Conservation (phyloP, 371 early-diverging fungal species). For the Mucor irregularis region DNA sequence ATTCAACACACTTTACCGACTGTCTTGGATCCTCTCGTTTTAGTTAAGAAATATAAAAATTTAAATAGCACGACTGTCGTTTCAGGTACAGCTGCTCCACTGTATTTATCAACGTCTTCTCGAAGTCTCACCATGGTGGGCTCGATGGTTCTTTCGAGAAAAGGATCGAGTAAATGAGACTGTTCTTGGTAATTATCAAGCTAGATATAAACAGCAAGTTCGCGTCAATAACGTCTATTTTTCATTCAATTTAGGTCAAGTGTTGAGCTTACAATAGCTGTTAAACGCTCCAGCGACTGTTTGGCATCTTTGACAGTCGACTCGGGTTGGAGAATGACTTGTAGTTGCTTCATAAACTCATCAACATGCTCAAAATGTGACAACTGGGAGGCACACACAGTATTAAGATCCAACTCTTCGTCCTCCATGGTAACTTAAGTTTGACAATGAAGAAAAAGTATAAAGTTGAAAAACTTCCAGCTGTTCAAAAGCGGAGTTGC, state of each 20-base stretch:
- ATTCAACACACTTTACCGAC: conserved; percentile 43
- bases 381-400: conserved; percentile 22
- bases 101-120: conserved; percentile 33
- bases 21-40: conserved; percentile 91
- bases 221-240: neutral
- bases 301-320: conserved; percentile 1
- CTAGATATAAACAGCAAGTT: conserved; percentile 26
- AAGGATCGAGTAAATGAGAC: conserved; percentile 85
- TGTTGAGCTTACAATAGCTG: conserved; percentile 32
- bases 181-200: conserved; percentile 84
- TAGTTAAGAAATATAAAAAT: conserved; percentile 70
- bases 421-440: conserved; percentile 8
- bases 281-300: conserved; percentile 21
- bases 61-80: conserved; percentile 45
- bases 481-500: neutral
- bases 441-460: neutral
- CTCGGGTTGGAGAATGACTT: neutral
- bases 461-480: neutral
- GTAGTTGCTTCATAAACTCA: conserved; percentile 12
- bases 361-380: conserved; percentile 48
- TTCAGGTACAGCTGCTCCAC: neutral
- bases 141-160: conserved; percentile 72
- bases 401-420: conserved; percentile 9
- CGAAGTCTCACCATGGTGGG: conserved; percentile 66
- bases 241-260: neutral